Evolutionary conservation across 768 basidiomycete species (phyloP).

Genomic region (Tulasnella sp.): DNA sequence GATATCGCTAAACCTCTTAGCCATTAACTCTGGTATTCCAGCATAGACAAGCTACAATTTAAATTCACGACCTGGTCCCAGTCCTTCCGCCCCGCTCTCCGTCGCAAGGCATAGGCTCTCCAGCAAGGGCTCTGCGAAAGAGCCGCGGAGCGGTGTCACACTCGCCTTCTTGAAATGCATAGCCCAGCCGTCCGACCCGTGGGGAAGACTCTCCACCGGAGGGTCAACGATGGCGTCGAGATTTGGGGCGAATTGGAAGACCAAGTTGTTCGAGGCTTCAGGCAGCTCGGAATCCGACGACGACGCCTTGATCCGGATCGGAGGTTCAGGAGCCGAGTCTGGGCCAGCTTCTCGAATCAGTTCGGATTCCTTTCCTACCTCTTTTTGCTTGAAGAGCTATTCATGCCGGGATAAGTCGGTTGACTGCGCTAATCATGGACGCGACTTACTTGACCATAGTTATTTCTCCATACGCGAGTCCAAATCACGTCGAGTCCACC

Average conservation of each 20-base stretch:
- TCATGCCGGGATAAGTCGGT: neutral
- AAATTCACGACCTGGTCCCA: neutral
- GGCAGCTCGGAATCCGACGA: conserved; percentile 9
- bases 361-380: conserved; percentile 18
- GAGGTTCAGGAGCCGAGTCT: conserved; percentile 24
- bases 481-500: conserved; percentile 59
- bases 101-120: conserved; percentile 1
- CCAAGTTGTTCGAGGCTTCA: conserved; percentile 26
- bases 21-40: no score
- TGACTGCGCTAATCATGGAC: neutral
- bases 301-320: conserved; percentile 11
- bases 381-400: conserved; percentile 20
- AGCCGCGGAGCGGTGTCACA: conserved; percentile 65
- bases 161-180: conserved; percentile 56
- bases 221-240: conserved; percentile 56
- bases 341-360: conserved; percentile 32
- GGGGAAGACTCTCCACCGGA: conserved; percentile 43
- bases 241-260: conserved; percentile 69
- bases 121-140: conserved; percentile 53
- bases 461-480: conserved; percentile 78
- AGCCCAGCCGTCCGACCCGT: conserved; percentile 77
- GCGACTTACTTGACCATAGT: conserved; percentile 33
- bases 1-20: no score
- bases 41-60: neutral
- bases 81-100: neutral